Evolutionary conservation across 257 asterid genomes (phyloP), one percentile per base, ranked within the genome.

Genomic region (Plantago major): DNA sequence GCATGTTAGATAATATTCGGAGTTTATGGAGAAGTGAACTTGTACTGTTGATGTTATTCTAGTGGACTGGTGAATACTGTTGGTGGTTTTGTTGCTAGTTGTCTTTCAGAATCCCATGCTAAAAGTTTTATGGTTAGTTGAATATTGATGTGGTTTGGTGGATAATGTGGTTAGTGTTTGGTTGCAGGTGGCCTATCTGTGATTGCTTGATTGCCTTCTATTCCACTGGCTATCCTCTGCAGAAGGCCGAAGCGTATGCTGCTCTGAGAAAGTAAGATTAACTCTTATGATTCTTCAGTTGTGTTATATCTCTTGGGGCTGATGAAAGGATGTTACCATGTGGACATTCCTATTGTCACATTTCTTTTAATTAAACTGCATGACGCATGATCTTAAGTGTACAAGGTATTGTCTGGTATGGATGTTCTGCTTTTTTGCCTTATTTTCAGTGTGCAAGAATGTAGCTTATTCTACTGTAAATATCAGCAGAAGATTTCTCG

Each of bases 121-220:
- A 37, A 11, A 40, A 46, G n/a, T 33, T 53, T n/a, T 48, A 14
- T 4, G 28, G 56, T 16, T 50, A 18, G 4, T 18, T 50, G 13
- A 3, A 52, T 16, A 19, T n/a, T n/a, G n/a, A 1, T 22, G 26
- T 22, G 1, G 26, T 22, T 22, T 22, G 26, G 26, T 22, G 26
- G 26, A 37, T 58, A 50, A 58, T 54, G 17, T 54, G 51, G 26
- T 44, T 62, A 54, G 43, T 60, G 22, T 68, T 44, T 43, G 28
- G 53, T 70, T 74, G 74, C 81, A 92, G 99, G 58, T 92, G 99
- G 97, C 97, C 96, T 13, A 73, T 87, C 64, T 92, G 99, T 64
- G 96, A 92, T 64, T 92, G 97, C 70, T 78, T 92, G 80, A 85
- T 92, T 78, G 99, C 97, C 54, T 92, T 92, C 84, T 75, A 92